Evolutionary conservation across 2,329 filamentous ascomycete species (phyloP).

Genomic region (Pyricularia pennisetigena): DNA sequence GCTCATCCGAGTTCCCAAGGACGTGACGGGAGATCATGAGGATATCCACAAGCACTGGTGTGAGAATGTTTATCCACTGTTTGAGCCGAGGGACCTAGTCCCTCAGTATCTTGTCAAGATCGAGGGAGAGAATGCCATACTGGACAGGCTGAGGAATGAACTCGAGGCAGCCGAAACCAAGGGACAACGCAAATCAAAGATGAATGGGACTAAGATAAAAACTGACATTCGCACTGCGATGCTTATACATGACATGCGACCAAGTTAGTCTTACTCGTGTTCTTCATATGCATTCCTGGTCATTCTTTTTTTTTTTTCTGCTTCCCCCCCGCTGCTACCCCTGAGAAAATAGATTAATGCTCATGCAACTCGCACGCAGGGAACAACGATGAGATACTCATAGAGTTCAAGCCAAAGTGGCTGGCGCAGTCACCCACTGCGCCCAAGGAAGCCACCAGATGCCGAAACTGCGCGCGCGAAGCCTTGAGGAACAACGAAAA

Average conservation of each 20-base stretch:
- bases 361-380: background rate
- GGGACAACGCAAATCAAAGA: background rate
- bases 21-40: background rate
- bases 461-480: conserved; percentile 62
- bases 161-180: background rate
- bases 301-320: background rate
- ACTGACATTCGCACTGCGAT: conserved; percentile 23
- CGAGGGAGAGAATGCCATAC: background rate
- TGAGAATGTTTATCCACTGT: conserved; percentile 2
- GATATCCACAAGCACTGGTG: conserved; percentile 4
- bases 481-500: conserved; percentile 15
- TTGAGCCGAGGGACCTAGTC: conserved; percentile 2
- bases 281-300: too few species aligned
- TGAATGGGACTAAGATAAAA: conserved; percentile 2
- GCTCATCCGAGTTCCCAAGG: conserved; percentile 12
- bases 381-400: background rate
- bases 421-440: conserved; percentile 66
- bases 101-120: conserved; percentile 1
- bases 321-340: background rate
- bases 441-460: conserved; percentile 50
- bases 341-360: background rate
- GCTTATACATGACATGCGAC: conserved; percentile 65
- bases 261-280: conserved; percentile 15
- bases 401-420: conserved; percentile 72
- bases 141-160: background rate